A percentile compares a stretch with the other conserved stretches of the same genome.
phyloP scores from a whole-genome alignment of 495 filamentous ascomycete genomes.

The Trichoderma parareesei region DNA sequence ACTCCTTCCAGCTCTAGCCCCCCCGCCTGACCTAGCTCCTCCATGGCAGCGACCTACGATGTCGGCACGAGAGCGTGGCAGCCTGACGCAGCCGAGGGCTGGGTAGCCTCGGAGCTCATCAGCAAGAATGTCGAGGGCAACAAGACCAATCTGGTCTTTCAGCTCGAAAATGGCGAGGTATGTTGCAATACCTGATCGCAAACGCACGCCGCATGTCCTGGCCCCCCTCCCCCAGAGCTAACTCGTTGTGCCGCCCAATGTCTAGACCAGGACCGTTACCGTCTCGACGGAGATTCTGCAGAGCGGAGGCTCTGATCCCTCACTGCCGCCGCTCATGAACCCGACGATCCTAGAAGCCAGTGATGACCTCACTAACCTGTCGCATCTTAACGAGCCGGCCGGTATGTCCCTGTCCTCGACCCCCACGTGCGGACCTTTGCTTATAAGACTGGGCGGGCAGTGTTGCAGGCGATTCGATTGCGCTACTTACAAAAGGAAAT shows the following conservation, averaged over 20 bases:
- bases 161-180: constrained; percentile 91
- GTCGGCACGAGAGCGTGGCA: constrained; percentile 97
- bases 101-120: constrained; percentile 91
- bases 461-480: constrained; percentile 93
- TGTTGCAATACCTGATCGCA: constrained; percentile 4
- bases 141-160: constrained; percentile 78
- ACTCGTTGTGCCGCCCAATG: neutral
- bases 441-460: constrained; percentile 43
- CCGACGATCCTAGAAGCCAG: constrained; percentile 97
- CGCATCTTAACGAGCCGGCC: constrained; percentile 96
- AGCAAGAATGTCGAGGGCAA: constrained; percentile 78
- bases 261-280: constrained; percentile 67
- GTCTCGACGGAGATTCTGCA: constrained; percentile 74
- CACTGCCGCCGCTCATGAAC: constrained; percentile 93
- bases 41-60: constrained; percentile 95
- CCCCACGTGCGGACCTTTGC: constrained; percentile 15
- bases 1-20: constrained; percentile 2
- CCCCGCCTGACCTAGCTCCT: constrained; percentile 8
- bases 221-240: neutral
- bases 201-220: neutral
- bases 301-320: constrained; percentile 54
- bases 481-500: constrained; percentile 99
- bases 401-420: constrained; percentile 47
- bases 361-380: constrained; percentile 95
- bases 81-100: constrained; percentile 89